A percentile compares a stretch with the other conserved stretches of the same genome.
These are phyloP conservation scores for Lasiodiplodia hormozganensis DNA, from an alignment of 2,329 filamentous ascomycete species.

Conservation along the genomic window DNA sequence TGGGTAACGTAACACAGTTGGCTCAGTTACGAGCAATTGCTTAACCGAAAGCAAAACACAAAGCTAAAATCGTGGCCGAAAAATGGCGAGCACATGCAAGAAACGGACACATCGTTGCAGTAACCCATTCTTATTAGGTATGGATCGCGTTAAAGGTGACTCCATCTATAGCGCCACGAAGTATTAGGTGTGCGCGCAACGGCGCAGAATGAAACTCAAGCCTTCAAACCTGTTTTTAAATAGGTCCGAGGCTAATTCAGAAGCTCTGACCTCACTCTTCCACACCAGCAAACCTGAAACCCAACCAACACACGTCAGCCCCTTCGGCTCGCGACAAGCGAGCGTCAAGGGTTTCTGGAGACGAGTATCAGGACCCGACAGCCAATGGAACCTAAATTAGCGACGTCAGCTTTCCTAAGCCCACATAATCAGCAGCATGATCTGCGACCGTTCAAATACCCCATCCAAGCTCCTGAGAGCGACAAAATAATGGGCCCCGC, in stretches of 20 bases:
- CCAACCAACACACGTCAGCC: slow-evolving; percentile 5
- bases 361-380: slow-evolving; percentile 4
- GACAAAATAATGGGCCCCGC: background rate
- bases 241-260: background rate
- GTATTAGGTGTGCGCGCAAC: too few species aligned
- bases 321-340: slow-evolving; percentile 3
- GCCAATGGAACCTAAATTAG: slow-evolving; percentile 1
- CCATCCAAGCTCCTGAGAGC: background rate
- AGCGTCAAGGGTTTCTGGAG: slow-evolving; percentile 8
- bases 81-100: too few species aligned
- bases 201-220: too few species aligned
- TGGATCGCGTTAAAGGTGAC: too few species aligned
- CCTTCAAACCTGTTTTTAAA: too few species aligned
- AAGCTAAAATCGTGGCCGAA: too few species aligned
- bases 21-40: too few species aligned
- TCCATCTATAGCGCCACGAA: too few species aligned
- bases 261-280: background rate
- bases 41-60: too few species aligned
- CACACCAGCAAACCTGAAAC: slow-evolving; percentile 1
- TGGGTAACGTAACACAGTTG: too few species aligned
- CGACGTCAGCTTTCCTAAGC: background rate
- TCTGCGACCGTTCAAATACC: slow-evolving; percentile 4
- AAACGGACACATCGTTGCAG: too few species aligned
- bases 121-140: too few species aligned
- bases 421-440: background rate